Base-by-base conservation (phyloP, 2,329 filamentous ascomycete species). In the Apiospora sp. region DNA sequence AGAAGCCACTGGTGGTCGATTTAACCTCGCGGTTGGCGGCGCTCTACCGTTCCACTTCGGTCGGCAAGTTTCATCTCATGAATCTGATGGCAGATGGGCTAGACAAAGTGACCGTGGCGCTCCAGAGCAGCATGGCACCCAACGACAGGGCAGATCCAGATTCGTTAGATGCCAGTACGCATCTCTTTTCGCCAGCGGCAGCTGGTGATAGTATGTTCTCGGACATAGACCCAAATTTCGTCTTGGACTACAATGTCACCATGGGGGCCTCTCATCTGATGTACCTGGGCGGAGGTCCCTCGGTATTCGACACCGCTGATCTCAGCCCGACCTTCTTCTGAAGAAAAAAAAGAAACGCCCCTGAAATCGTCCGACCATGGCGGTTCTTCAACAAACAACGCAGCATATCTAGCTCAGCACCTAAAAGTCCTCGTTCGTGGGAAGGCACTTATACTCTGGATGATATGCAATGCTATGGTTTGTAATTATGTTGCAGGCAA, bases 71-170 rank as follows among this genome's bases (percentile, higher is more conserved):
- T 81, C 86, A 87, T 68, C 75, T 87, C 3, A 83, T 84, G 0
- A 82, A 85, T 48, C 78, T 86, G 1, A 87, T 87, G 84, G 84
- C 83, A 0, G 80, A 82, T 4, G 85, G 85, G 0, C 75, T 87
- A 6, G 85, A 86, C 69, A 85, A 83, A 67, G 83, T 86, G 74
- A 76, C 74, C 51, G 44, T 61, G 41, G 73, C 73, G 5, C 64
- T 75, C n/a, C 72, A 73, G 27, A 44, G 48, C 19, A 58, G 16
- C 51, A 37, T 27, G 4, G 7, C 43, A 22, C 30, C 44, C 19
- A 70, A 70, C n/a, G 4, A 54, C 24, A 51, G 54, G 74, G 12
- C 75, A 70, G 71, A 69, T 16, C 54, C 70, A 4, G n/a, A 34
- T 14, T 22, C 37, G 27, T 30, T 67, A 27, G 67, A 54, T 12